phyloP scores from a whole-genome alignment of 176 grass and related monocot genomes.

The Rhynchospora breviuscula region DNA sequence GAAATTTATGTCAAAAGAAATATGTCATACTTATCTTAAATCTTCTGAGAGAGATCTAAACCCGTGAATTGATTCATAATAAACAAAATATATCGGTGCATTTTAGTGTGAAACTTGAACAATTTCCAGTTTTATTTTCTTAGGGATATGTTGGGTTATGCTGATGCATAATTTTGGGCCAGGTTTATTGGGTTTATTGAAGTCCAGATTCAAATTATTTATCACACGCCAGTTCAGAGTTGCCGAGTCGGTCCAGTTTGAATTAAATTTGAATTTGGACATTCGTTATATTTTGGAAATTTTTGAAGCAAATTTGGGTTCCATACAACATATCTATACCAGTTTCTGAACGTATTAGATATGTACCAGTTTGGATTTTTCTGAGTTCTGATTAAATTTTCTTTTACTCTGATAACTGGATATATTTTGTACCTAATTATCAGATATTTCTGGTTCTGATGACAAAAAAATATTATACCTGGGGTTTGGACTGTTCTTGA shows the following conservation, averaged over 20 bases:
- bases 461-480: constrained; percentile 25
- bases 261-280: neutral
- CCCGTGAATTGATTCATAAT: neutral
- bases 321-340: neutral
- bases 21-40: neutral
- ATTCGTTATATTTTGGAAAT: neutral
- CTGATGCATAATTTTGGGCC: neutral
- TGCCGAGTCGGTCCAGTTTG: too few relatives aligned
- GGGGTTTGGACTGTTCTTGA: constrained; percentile 96
- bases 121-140: neutral
- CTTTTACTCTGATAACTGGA: neutral
- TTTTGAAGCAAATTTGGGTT: neutral
- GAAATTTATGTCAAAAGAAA: neutral
- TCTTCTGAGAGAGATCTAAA: neutral
- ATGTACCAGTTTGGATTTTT: too few relatives aligned
- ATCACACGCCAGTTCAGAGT: neutral
- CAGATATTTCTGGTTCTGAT: neutral
- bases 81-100: neutral
- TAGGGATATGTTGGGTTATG: neutral
- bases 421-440: neutral
- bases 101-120: neutral
- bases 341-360: too few relatives aligned
- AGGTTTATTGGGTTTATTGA: neutral
- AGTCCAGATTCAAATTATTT: neutral
- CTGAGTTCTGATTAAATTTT: neutral